These are phyloP conservation scores for Cutaneotrichosporon spelunceum DNA, from an alignment of 1,284 basidiomycete species.

Conservation along the genomic window DNA sequence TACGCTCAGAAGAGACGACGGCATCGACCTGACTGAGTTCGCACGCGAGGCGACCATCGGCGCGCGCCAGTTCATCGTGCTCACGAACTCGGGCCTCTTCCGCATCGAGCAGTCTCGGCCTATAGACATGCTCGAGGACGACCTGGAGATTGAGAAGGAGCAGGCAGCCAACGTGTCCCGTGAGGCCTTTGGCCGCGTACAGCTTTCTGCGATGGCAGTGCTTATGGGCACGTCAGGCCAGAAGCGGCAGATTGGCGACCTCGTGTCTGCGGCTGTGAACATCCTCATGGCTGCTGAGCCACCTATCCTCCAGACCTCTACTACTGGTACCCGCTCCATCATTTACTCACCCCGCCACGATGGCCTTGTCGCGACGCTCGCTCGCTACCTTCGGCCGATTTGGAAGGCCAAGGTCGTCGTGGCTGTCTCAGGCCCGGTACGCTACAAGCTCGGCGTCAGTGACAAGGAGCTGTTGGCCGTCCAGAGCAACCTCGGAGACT, in stretches of 20 bases:
- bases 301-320: conserved; percentile 30
- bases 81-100: conserved; percentile 41
- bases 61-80: conserved; percentile 39
- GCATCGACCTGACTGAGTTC: conserved; percentile 34
- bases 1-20: conserved; percentile 22
- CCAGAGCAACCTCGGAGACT: conserved; percentile 71
- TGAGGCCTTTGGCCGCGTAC: conserved; percentile 37
- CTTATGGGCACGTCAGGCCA: conserved; percentile 30
- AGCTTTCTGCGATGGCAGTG: conserved; percentile 44
- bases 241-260: conserved; percentile 28
- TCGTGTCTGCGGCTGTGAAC: conserved; percentile 29
- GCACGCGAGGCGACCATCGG: conserved; percentile 33
- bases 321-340: conserved; percentile 46
- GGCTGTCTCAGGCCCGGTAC: conserved; percentile 27
- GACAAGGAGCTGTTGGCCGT: conserved; percentile 64
- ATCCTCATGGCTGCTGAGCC: conserved; percentile 36
- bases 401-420: conserved; percentile 76
- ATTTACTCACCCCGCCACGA: conserved; percentile 84
- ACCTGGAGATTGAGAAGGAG: conserved; percentile 42
- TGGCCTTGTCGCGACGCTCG: conserved; percentile 81
- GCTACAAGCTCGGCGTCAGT: conserved; percentile 50
- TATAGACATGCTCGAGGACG: conserved; percentile 41
- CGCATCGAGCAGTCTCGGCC: conserved; percentile 37
- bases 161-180: conserved; percentile 27
- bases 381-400: conserved; percentile 76